Base-by-base conservation (phyloP, 2,329 filamentous ascomycete species). In the Stagonosporopsis rhizophila region DNA sequence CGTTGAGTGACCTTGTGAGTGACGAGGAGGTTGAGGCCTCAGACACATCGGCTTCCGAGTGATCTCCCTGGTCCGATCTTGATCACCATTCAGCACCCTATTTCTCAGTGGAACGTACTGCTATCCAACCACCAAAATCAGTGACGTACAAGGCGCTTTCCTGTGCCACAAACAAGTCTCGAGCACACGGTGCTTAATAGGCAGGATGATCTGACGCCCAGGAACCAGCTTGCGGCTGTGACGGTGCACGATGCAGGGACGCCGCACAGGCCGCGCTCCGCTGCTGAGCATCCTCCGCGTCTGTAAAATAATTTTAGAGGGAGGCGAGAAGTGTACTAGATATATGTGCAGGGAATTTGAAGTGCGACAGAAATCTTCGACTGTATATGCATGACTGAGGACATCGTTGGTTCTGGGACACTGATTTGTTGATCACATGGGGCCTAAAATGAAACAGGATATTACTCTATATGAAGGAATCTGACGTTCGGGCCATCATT, bases 1-100 rank as follows among this genome's bases (percentile, higher is more conserved):
- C 28, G 0, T 23, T 58, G 41, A 58, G 56, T 20, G 51, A 58
- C 28, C 44, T 56, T 32, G 53, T 56, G 14, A 56, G 53, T 27
- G 53, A 56, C 17, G 48, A 30, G 2, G 53, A 56, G 35, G 20
- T 52, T 4, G 42, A 47, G 40, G 42, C 23, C 9, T 51, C 47
- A 14, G 47, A 56, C 6, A 30, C 4, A 1, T 52, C 53, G 46
- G 47, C 17, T 27, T 44, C 53, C 14, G 47, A 56, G 12, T 56
- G 39, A 38, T n/a, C 3, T 12, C 14, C 5, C 11, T 5, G 20
- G 5, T 23, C 9, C 20, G 9, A 23, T 9, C 42, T 4, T 15
- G 4, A 11, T 14, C 38, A 19, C 9, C 7, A 1, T 25, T 9
- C 9, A n/a, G 15, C 19, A 6, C 3, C n/a, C 14, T 17, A 2